phyloP scores from a whole-genome alignment of 352 stramenopile species.

The Sclerospora graminicola region DNA sequence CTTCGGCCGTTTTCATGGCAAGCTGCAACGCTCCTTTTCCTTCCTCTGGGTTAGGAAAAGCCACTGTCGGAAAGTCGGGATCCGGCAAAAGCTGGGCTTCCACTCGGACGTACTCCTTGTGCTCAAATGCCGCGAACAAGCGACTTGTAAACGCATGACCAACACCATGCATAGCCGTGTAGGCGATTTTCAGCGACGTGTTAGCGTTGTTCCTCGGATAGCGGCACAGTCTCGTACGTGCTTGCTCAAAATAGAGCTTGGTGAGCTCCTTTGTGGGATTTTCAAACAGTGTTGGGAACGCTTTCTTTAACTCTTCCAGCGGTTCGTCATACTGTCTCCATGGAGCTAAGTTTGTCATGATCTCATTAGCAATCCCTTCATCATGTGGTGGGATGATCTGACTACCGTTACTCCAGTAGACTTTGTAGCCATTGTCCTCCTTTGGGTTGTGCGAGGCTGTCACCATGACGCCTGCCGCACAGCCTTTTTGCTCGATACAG shows the following conservation, averaged over 20 bases:
- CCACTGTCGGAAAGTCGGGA: slow-evolving; percentile 93
- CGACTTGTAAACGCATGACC: slow-evolving; percentile 87
- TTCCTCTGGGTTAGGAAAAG: slow-evolving; percentile 98
- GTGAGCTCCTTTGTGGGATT: slow-evolving; percentile 65
- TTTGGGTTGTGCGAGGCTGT: slow-evolving; percentile 98
- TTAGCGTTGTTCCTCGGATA: slow-evolving; percentile 53
- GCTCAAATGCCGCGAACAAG: slow-evolving; percentile 87
- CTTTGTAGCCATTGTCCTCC: slow-evolving; percentile 97
- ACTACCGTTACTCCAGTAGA: slow-evolving; percentile 91
- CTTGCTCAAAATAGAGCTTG: slow-evolving; percentile 54
- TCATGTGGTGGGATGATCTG: slow-evolving; percentile 98
- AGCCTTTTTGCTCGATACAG: slow-evolving; percentile 69
- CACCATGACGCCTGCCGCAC: slow-evolving; percentile 87
- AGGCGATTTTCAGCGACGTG: slow-evolving; percentile 77
- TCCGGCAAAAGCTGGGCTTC: slow-evolving; percentile 87
- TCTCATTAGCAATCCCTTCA: slow-evolving; percentile 84
- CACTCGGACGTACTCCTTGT: slow-evolving; percentile 82
- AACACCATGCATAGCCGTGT: slow-evolving; percentile 98
- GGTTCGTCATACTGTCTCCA: slow-evolving; percentile 66
- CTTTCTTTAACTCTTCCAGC: slow-evolving; percentile 21
- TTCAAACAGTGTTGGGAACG: slow-evolving; percentile 33
- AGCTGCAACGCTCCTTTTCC: slow-evolving; percentile 92
- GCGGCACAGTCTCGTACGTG: slow-evolving; percentile 44
- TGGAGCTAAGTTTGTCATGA: slow-evolving; percentile 85
- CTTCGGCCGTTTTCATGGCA: slow-evolving; percentile 84